Conservation (phyloP, 2,329 filamentous ascomycete species). For the Sporothrix globosa region DNA sequence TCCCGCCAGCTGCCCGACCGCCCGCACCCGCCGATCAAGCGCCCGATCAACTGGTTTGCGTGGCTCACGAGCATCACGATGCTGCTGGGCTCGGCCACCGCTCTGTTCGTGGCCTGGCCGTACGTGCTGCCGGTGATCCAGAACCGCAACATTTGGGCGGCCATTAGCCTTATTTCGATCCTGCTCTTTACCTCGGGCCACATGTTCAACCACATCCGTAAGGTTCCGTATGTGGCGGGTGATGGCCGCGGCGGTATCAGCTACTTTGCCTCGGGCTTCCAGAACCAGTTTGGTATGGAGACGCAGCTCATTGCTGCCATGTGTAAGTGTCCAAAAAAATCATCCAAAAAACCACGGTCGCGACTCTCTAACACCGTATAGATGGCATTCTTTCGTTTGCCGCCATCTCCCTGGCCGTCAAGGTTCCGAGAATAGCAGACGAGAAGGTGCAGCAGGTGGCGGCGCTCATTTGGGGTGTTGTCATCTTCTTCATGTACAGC, state of each 20-base stretch:
- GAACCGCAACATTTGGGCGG: constrained; percentile 93
- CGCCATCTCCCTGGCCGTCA: constrained; percentile 86
- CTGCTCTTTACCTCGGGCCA: constrained; percentile 93
- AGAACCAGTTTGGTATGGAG: constrained; percentile 90
- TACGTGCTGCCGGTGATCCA: constrained; percentile 81
- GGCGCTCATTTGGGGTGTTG: constrained; percentile 75
- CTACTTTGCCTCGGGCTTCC: constrained; percentile 91
- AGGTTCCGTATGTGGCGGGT: constrained; percentile 87
- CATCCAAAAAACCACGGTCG: background rate
- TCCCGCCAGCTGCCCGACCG: constrained; percentile 75
- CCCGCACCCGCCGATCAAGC: constrained; percentile 74
- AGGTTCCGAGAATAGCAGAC: constrained; percentile 86
- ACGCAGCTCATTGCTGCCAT: constrained; percentile 93
- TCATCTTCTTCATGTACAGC: constrained; percentile 85
- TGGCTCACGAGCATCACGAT: constrained; percentile 69
- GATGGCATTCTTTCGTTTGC: constrained; percentile 80
- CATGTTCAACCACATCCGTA: constrained; percentile 99
- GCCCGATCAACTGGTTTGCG: constrained; percentile 85
- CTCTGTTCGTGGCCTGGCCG: constrained; percentile 71
- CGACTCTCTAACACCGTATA: constrained; percentile 31
- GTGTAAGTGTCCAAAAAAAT: constrained; percentile 61
- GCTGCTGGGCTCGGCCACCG: constrained; percentile 70
- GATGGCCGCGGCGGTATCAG: constrained; percentile 83
- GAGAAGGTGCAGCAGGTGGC: constrained; percentile 76
- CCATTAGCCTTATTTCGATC: constrained; percentile 82